phyloP scores from a whole-genome alignment of 1,284 basidiomycete species.

The Tilletiopsis washingtonensis region DNA sequence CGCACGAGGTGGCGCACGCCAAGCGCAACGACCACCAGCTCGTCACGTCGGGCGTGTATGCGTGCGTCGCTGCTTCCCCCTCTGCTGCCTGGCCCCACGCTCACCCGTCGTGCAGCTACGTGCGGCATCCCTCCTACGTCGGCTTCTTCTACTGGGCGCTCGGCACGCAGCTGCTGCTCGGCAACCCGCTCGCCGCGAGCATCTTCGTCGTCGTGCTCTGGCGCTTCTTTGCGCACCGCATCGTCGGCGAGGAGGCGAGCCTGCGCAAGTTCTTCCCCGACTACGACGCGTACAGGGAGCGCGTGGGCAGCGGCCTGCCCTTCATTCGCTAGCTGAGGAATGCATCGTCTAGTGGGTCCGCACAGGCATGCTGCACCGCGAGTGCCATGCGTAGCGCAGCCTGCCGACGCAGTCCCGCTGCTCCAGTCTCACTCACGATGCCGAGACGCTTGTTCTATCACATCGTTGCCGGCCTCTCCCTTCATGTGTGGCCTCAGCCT shows the following conservation, averaged over 20 bases:
- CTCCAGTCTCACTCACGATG: no score
- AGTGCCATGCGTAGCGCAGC: no score
- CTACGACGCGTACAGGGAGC: slow-evolving; percentile 62
- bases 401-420: no score
- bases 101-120: slow-evolving; percentile 56
- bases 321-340: slow-evolving; percentile 35
- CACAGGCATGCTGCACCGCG: no score
- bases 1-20: slow-evolving; percentile 55
- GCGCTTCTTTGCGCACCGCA: slow-evolving; percentile 78
- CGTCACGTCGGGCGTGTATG: slow-evolving; percentile 39
- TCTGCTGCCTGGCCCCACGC: neutral
- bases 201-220: slow-evolving; percentile 63
- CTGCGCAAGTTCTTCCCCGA: slow-evolving; percentile 74
- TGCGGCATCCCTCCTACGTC: slow-evolving; percentile 89
- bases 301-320: slow-evolving; percentile 64
- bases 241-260: slow-evolving; percentile 65
- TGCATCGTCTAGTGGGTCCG: no score
- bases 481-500: no score
- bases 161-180: slow-evolving; percentile 84
- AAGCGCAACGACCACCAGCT: slow-evolving; percentile 38
- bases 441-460: no score
- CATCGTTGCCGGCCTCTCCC: no score
- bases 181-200: slow-evolving; percentile 70
- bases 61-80: slow-evolving; percentile 15
- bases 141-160: slow-evolving; percentile 98